These are phyloP conservation scores for Cytospora leucostoma DNA, from an alignment of 2,329 filamentous ascomycete species.

Conservation along the genomic window DNA sequence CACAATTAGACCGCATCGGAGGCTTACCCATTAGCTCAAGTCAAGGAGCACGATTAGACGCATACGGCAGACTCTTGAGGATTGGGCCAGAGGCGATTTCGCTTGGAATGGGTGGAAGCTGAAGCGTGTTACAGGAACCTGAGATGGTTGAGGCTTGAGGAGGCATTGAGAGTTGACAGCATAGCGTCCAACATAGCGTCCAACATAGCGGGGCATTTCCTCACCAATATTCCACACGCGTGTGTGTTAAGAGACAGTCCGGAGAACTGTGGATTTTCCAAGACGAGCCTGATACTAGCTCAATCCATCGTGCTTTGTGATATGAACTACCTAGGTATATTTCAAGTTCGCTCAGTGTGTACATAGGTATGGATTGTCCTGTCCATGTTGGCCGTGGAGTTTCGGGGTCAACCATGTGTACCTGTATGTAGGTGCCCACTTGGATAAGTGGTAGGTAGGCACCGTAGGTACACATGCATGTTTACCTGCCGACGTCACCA, in stretches of 20 bases:
- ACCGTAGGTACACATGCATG: too few relatives aligned
- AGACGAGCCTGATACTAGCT: not conserved
- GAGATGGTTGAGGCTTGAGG: not conserved
- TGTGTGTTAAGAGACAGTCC: not conserved
- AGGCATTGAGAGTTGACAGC: not conserved
- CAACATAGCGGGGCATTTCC: not conserved
- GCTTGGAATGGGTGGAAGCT: not conserved
- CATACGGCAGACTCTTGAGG: not conserved
- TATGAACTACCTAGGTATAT: too few relatives aligned
- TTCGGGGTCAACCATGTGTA: too few relatives aligned
- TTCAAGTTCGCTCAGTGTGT: too few relatives aligned
- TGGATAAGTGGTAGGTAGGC: too few relatives aligned
- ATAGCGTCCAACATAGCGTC: constrained; percentile 2
- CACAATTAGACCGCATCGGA: not conserved
- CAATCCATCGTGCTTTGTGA: not conserved
- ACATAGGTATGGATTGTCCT: too few relatives aligned
- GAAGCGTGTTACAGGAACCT: not conserved
- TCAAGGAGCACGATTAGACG: not conserved
- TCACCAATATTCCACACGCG: not conserved
- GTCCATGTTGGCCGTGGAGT: too few relatives aligned
- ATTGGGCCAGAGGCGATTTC: not conserved
- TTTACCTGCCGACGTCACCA: too few relatives aligned
- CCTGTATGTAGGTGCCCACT: too few relatives aligned
- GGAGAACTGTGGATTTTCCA: not conserved
- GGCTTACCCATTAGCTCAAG: not conserved